Percentiles rank a stretch among this genome's conserved stretches.
Conservation (phyloP, 768 basidiomycete genomes). For the Xanthoconium stramineum region DNA sequence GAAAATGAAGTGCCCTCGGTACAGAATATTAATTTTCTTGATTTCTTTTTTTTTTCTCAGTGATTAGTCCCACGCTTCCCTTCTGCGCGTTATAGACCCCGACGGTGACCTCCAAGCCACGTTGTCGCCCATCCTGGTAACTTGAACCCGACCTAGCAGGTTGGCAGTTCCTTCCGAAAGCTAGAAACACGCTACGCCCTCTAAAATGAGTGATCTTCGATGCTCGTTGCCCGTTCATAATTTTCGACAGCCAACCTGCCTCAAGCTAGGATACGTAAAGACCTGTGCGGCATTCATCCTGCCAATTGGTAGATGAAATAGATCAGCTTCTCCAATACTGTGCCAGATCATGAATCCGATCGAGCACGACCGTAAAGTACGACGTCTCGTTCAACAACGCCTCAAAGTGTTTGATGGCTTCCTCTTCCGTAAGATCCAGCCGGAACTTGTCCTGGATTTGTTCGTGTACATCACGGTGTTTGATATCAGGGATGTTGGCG, state of each 20-base stretch:
- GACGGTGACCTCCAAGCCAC: neutral
- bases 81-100: too few species aligned
- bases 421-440: conserved; percentile 90
- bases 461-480: conserved; percentile 80
- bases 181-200: neutral
- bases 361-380: conserved; percentile 89
- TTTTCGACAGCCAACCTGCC: neutral
- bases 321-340: conserved; percentile 80
- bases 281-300: neutral
- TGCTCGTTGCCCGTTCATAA: neutral
- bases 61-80: too few species aligned
- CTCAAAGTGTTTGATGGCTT: conserved; percentile 97
- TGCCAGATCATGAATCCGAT: conserved; percentile 88
- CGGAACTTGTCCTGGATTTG: conserved; percentile 97
- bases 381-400: conserved; percentile 90
- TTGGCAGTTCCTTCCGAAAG: neutral
- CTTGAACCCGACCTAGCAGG: neutral
- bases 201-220: neutral
- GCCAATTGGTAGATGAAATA: neutral
- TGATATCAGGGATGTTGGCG: conserved; percentile 97
- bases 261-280: neutral
- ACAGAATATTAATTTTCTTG: neutral
- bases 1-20: neutral
- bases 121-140: neutral
- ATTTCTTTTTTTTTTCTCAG: too few species aligned